Conservation (phyloP, 495 filamentous ascomycete species). For the Penicillium canescens region DNA sequence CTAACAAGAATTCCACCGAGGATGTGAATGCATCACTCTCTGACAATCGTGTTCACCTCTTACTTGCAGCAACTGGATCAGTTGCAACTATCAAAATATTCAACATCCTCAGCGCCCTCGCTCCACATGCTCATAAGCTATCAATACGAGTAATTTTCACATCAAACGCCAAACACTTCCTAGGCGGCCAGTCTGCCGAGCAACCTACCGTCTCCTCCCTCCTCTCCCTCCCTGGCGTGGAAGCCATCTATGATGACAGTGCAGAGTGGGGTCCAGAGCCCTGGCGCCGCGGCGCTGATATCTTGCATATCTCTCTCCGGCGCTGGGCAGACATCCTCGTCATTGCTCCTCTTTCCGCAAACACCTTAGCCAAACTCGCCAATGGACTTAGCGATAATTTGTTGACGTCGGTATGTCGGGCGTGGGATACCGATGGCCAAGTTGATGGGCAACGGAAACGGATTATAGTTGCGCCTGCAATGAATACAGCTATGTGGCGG, state of each 20-base stretch:
- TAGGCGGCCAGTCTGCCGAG: constrained; percentile 60
- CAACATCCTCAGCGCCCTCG: constrained; percentile 58
- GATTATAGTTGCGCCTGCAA: constrained; percentile 64
- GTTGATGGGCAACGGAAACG: constrained; percentile 44
- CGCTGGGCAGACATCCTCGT: constrained; percentile 73
- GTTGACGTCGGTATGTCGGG: constrained; percentile 64
- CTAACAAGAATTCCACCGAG: background rate
- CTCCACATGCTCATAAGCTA: constrained; percentile 46
- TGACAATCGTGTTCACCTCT: constrained; percentile 18
- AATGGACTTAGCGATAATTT: constrained; percentile 59
- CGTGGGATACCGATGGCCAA: constrained; percentile 68
- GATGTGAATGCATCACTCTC: background rate
- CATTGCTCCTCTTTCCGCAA: constrained; percentile 69
- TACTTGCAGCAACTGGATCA: constrained; percentile 38
- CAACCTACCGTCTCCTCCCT: constrained; percentile 59
- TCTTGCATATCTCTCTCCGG: constrained; percentile 74
- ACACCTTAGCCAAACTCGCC: constrained; percentile 68
- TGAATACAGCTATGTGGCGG: constrained; percentile 79
- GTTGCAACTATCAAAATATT: constrained; percentile 83
- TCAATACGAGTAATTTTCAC: constrained; percentile 72
- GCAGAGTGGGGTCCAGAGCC: constrained; percentile 69
- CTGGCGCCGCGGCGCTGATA: constrained; percentile 55
- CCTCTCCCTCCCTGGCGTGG: constrained; percentile 51
- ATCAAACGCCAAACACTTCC: constrained; percentile 62
- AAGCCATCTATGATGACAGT: constrained; percentile 62